Evolutionary conservation across 2,329 filamentous ascomycete species (phyloP).

Genomic region (Dactylonectria estremocensis): DNA sequence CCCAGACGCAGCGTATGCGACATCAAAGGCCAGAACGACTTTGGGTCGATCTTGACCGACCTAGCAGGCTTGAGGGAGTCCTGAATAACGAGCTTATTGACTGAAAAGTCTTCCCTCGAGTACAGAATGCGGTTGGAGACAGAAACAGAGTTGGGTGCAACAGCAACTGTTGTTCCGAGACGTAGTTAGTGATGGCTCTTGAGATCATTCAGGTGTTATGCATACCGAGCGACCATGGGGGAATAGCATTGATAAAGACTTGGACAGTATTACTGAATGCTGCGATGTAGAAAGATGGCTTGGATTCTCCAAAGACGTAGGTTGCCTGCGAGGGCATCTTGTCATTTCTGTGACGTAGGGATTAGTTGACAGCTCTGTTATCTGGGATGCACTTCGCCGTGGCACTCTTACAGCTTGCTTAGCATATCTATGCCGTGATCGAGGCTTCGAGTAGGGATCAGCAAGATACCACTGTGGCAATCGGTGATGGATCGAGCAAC

Average conservation of each 20-base stretch:
- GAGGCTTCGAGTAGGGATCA: slow-evolving; percentile 3
- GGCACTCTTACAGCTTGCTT: neutral
- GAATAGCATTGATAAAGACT: slow-evolving; percentile 9
- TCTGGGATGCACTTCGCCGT: neutral
- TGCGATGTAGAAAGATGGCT: slow-evolving; percentile 1
- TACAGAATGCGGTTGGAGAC: slow-evolving; percentile 3
- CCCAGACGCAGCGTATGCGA: neutral
- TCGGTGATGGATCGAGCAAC: neutral
- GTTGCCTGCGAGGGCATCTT: neutral
- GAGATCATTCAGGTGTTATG: neutral
- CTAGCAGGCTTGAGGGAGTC: neutral
- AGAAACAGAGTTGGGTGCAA: neutral
- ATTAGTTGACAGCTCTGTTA: neutral
- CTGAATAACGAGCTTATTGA: neutral
- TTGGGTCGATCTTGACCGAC: neutral
- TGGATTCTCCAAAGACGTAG: slow-evolving; percentile 7
- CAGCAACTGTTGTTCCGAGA: neutral
- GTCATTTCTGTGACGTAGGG: neutral
- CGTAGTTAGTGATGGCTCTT: neutral
- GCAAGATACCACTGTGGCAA: neutral
- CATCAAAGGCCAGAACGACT: neutral
- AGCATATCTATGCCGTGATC: slow-evolving; percentile 1
- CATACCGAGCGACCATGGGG: slow-evolving; percentile 3
- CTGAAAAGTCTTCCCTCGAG: slow-evolving; percentile 5
- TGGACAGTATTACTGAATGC: neutral